Conservation (phyloP, 2,329 filamentous ascomycete species). For the Sporothrix phasma region DNA sequence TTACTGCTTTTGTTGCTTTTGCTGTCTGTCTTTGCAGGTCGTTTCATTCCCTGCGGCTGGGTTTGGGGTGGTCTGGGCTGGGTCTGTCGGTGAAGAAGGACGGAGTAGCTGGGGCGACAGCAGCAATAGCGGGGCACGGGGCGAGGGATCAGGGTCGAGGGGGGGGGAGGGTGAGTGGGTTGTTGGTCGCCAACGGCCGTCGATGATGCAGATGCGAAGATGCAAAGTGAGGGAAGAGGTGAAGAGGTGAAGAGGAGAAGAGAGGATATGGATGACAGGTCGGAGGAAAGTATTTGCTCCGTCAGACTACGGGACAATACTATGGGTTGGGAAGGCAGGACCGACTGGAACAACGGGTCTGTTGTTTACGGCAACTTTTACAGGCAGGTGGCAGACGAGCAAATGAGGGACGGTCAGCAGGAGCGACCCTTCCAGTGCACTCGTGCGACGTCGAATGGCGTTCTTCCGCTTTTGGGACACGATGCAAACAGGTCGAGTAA, state of each 20-base stretch:
- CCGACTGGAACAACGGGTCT: neutral
- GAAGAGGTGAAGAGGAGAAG: neutral
- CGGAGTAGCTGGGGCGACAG: neutral
- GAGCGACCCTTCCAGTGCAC: neutral
- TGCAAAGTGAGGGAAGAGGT: neutral
- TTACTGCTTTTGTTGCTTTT: neutral
- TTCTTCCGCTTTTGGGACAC: too few species aligned
- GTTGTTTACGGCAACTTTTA: neutral
- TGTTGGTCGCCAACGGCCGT: neutral
- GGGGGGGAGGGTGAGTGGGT: neutral
- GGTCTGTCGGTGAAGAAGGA: conserved; percentile 4
- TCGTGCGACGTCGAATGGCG: neutral
- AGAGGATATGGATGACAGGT: too few species aligned
- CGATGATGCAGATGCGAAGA: neutral
- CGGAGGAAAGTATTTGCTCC: too few species aligned
- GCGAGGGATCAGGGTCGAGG: neutral
- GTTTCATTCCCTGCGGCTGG: neutral
- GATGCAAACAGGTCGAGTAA: too few species aligned
- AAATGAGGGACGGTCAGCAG: neutral
- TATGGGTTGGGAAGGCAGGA: neutral
- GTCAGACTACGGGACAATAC: neutral
- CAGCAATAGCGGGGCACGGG: neutral
- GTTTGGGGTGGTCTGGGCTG: too few species aligned
- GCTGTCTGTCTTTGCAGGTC: too few species aligned
- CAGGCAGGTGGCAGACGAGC: neutral